Evolutionary conservation across 2,329 filamentous ascomycete genomes (phyloP).

Genomic region (Passalora sequoiae): DNA sequence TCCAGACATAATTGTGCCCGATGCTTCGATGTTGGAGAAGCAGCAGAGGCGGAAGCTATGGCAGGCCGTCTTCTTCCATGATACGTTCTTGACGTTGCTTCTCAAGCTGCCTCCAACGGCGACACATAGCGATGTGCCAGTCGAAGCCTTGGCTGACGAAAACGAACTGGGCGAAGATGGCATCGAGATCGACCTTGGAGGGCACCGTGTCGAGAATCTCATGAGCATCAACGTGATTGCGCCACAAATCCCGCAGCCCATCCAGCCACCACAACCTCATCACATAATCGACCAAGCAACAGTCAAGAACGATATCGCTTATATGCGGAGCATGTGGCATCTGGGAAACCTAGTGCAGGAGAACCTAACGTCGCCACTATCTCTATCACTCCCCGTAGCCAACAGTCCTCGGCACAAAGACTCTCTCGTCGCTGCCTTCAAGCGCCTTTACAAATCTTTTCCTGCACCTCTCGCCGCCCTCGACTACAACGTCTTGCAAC

Average conservation of each 20-base stretch:
- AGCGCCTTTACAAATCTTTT: slow-evolving; percentile 66
- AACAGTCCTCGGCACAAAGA: slow-evolving; percentile 63
- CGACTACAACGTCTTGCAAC: slow-evolving; percentile 56
- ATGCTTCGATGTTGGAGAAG: slow-evolving; percentile 65
- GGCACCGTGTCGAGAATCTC: slow-evolving; percentile 43
- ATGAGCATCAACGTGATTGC: slow-evolving; percentile 50
- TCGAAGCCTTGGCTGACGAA: slow-evolving; percentile 67
- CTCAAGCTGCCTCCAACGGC: slow-evolving; percentile 71
- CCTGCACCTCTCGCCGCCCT: slow-evolving; percentile 65
- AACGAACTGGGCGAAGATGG: slow-evolving; percentile 47
- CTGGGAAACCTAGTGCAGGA: slow-evolving; percentile 74
- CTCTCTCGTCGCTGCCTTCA: slow-evolving; percentile 64
- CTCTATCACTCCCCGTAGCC: slow-evolving; percentile 67
- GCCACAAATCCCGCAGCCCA: slow-evolving; percentile 33
- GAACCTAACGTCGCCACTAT: slow-evolving; percentile 68
- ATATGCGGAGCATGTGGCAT: slow-evolving; percentile 72
- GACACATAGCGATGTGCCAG: slow-evolving; percentile 72
- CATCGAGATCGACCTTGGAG: slow-evolving; percentile 54
- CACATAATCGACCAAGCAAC: slow-evolving; percentile 31
- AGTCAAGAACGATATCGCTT: slow-evolving; percentile 40
- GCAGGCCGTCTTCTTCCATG: slow-evolving; percentile 75
- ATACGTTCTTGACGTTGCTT: slow-evolving; percentile 74
- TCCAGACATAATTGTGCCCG: slow-evolving; percentile 65
- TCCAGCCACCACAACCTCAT: slow-evolving; percentile 32
- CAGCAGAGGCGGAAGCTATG: slow-evolving; percentile 74